Evolutionary conservation across 2,329 filamentous ascomycete genomes (phyloP), one percentile per base, ranked within the genome.

Genomic region (Paraphaeosphaeria minitans): DNA sequence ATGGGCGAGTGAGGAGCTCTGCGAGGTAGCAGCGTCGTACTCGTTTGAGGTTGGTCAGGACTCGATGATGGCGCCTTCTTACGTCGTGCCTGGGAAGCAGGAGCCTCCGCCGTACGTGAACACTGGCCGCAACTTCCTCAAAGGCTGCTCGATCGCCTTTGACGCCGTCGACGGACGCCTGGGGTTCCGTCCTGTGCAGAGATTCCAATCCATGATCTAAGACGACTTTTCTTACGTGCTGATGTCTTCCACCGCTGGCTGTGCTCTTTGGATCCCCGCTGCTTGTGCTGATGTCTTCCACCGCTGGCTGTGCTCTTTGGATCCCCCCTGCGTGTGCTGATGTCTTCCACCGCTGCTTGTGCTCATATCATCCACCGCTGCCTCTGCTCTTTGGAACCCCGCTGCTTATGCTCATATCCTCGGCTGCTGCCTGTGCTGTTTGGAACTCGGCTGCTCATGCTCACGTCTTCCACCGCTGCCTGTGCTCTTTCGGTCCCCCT

Each of bases 51-150:
- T 75, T 4, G 73, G 73, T n/a, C 57, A 66, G 7, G 56, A 51
- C 7, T 53, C 42, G 29, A n/a, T 52, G 45, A 65, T 72, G 52
- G 67, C 69, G 45, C 72, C 74, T 16, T 65, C 52, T 12, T 69
- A 67, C 49, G 71, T 75, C 45, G 61, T 71, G 7, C 72, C 73
- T 14, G 68, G 59, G 13, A 61, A 60, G 42, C 65, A 64, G 10
- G 55, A 57, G 24, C 55, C 62, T 13, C 64, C 67, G 21, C 65
- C 74, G 10, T 75, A 66, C 45, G 57, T 76, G 55, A 76, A 76
- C 47, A 76, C 72, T 1, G 74, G 74, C 4, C 65, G 73, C 9
- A 73, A 72, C 51, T 69, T 76, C 48, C 57, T 76, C 14, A 68
- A 62, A 53, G 64, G 70, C 29, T 72, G 70, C 45, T 69, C 67